Base-by-base conservation (phyloP, 495 filamentous ascomycete species). In the Aspergillus conjunctus region DNA sequence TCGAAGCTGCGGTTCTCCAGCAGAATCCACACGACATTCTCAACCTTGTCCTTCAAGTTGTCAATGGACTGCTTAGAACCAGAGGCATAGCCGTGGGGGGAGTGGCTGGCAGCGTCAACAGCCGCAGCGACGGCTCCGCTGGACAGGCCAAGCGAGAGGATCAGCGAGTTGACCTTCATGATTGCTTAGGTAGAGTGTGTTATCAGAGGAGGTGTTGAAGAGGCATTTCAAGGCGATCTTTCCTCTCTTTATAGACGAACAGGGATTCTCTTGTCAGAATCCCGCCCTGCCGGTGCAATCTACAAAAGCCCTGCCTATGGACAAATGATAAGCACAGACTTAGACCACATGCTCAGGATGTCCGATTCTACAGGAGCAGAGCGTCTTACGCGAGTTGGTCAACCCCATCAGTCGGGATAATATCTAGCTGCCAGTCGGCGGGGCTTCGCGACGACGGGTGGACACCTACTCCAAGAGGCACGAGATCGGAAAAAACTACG, bases 1-100 rank as follows among this genome's bases (percentile, higher is more conserved):
- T 80, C 78, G 22, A 78, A 48, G 14, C 76, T 74, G 50, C 77
- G 76, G 61, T 80, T 80, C 64, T 80, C 77, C 67, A 78, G 71
- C 48, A 72, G 64, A 20, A 80, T 66, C 37, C 73, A 61, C 51
- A 79, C 77, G 22, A 80, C 75, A 70, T 79, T 76, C 71, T 80
- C 75, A 61, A 80, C 73, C 53, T 77, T 75, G 58, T 64, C 64
- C 61, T 71, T 76, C 49, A 77, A 39, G 58, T 73, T 75, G 18
- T 56, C 51, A 50, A 73, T 69, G 10, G 71, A 70, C 55, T 58
- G 30, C 31, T 58, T 41, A 10, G 55, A 58, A n/a, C 55, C 55
- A 50, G 55, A 58, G 1, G 55, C 55, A 34, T 58, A 41, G 37
- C 37, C 37, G 37, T 41, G 4, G 37, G 37, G 37, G 9, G 37